Percentiles rank a stretch among this genome's conserved stretches.
Conservation (phyloP, 441 rosid species). For the Adansonia madagascariensis region DNA sequence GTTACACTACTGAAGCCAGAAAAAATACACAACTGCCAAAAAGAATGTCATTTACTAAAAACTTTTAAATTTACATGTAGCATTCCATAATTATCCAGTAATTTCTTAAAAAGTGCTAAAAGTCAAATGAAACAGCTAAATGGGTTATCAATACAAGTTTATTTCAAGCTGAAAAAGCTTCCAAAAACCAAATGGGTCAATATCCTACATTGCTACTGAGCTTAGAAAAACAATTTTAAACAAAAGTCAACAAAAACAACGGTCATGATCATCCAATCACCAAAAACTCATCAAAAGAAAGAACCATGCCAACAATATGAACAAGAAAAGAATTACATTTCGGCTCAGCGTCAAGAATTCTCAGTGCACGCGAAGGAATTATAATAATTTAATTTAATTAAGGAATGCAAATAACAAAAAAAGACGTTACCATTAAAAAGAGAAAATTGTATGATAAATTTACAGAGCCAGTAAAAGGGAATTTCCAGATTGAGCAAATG, state of each 20-base stretch:
- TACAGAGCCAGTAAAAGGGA: background rate
- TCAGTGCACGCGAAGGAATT: background rate
- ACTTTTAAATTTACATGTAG: background rate
- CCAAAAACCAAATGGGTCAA: conserved; percentile 16
- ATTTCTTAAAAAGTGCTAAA: background rate
- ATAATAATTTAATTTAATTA: background rate
- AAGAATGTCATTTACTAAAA: background rate
- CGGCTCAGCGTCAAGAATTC: background rate
- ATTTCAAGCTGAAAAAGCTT: conserved; percentile 5
- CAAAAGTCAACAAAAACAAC: conserved; percentile 25
- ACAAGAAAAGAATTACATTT: background rate
- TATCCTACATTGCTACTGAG: background rate
- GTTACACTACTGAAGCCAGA: background rate
- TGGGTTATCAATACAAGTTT: background rate
- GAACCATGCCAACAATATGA: conserved; percentile 16
- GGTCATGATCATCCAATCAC: conserved; percentile 18
- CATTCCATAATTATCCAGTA: background rate
- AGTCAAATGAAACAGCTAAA: background rate
- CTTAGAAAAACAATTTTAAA: background rate
- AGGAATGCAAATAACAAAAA: background rate
- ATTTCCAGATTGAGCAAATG: conserved; percentile 15
- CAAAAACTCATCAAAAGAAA: conserved; percentile 15
- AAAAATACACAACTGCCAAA: background rate
- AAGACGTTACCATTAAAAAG: background rate
- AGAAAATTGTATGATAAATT: background rate